These are phyloP conservation scores for Ulota crispa DNA, from an alignment of 225 moss, liverwort and hornwort genomes.

Conservation along the genomic window DNA sequence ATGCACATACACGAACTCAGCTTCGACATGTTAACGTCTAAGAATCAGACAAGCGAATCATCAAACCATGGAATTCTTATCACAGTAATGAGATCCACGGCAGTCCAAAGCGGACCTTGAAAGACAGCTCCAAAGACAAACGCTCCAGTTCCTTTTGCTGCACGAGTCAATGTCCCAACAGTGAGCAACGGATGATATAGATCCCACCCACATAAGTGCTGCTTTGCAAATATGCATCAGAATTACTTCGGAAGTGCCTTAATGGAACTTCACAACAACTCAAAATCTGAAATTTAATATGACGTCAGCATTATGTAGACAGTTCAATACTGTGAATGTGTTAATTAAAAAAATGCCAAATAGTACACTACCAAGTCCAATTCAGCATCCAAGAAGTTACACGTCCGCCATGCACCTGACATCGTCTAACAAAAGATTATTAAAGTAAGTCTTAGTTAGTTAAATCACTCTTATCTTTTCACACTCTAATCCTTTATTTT, in stretches of 20 bases:
- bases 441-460: neutral
- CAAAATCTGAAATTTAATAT: neutral
- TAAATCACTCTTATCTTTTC: neutral
- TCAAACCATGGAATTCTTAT: neutral
- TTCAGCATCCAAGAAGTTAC: neutral
- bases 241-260: neutral
- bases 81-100: neutral
- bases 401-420: neutral
- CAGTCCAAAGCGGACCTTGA: conserved; percentile 57
- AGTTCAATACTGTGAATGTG: neutral
- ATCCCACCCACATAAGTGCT: neutral
- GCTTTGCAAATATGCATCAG: neutral
- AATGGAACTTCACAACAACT: neutral
- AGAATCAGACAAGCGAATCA: conserved; percentile 1
- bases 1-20: neutral
- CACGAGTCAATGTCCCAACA: conserved; percentile 14
- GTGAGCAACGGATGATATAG: neutral
- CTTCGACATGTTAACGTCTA: neutral
- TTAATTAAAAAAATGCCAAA: neutral
- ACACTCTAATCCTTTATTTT: neutral
- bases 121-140: conserved; percentile 74
- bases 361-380: neutral
- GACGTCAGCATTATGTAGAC: neutral
- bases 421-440: neutral
- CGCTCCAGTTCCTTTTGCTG: conserved; percentile 89